These are phyloP conservation scores for Rutstroemia sp. DNA, from an alignment of 2,329 filamentous ascomycete genomes.

Conservation along the genomic window DNA sequence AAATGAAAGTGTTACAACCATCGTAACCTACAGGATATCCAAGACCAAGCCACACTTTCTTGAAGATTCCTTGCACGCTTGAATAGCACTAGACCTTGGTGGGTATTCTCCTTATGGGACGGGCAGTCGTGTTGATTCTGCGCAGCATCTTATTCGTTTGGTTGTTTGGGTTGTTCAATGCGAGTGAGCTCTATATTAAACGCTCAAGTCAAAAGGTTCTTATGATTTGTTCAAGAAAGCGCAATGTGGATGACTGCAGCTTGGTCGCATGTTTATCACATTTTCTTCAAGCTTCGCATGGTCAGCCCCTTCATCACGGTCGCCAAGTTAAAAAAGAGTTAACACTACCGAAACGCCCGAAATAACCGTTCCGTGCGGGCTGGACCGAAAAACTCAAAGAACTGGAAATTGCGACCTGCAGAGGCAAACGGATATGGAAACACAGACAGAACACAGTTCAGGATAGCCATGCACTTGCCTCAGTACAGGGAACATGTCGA, in stretches of 20 bases:
- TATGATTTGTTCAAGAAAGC: constrained; percentile 5
- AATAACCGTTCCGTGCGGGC: constrained; percentile 5
- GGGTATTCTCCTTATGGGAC: too few species aligned
- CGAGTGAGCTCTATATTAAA: background rate
- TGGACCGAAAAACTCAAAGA: constrained; percentile 1
- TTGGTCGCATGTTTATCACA: constrained; percentile 10
- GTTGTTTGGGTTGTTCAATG: background rate
- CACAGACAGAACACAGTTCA: background rate
- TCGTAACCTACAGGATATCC: background rate
- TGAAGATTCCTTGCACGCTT: background rate
- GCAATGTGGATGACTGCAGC: constrained; percentile 9
- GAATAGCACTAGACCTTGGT: background rate
- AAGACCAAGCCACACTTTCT: constrained; percentile 3
- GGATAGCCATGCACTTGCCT: background rate
- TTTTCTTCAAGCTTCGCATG: constrained; percentile 5
- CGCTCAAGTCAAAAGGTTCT: constrained; percentile 4
- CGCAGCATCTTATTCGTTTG: background rate
- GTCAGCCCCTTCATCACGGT: background rate
- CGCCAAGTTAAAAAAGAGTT: background rate
- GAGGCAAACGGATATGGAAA: background rate
- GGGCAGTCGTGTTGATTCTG: background rate
- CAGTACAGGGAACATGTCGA: background rate
- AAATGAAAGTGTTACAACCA: background rate
- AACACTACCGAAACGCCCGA: background rate
- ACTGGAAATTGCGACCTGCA: background rate